A percentile compares a stretch with the other conserved stretches of the same genome.
Conservation (phyloP, 2,329 filamentous ascomycete genomes). For the Pezicula radicicola region DNA sequence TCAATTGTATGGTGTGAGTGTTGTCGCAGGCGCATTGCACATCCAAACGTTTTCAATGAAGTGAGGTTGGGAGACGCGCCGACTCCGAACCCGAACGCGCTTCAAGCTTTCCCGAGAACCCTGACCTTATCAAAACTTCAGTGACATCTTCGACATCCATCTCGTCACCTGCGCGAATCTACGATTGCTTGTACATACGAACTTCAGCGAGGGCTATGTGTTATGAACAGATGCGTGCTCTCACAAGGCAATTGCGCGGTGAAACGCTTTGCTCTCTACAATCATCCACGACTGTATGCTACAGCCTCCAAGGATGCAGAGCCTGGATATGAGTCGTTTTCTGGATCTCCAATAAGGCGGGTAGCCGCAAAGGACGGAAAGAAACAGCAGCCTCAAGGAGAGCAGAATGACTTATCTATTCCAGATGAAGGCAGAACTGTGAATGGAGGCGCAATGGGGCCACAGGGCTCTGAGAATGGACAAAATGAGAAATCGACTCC, state of each 20-base stretch:
- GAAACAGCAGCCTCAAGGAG: background rate
- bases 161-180: conserved; percentile 1
- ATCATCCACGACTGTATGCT: background rate
- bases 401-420: background rate
- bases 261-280: conserved; percentile 5
- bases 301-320: background rate
- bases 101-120: conserved; percentile 3
- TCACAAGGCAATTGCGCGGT: conserved; percentile 17
- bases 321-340: background rate
- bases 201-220: conserved; percentile 12
- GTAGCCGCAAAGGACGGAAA: background rate
- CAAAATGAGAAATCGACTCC: background rate
- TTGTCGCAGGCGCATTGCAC: background rate
- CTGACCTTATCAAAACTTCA: background rate
- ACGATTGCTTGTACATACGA: background rate
- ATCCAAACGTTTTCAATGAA: background rate
- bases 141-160: conserved; percentile 2
- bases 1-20: background rate
- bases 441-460: background rate
- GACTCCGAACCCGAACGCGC: conserved; percentile 13
- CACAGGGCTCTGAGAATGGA: background rate
- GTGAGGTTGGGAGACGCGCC: conserved; percentile 13
- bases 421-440: background rate
- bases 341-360: background rate
- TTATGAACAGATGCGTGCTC: conserved; percentile 21